These are phyloP conservation scores for Gamarada debralockiae DNA, from an alignment of 495 filamentous ascomycete genomes.

Conservation along the genomic window DNA sequence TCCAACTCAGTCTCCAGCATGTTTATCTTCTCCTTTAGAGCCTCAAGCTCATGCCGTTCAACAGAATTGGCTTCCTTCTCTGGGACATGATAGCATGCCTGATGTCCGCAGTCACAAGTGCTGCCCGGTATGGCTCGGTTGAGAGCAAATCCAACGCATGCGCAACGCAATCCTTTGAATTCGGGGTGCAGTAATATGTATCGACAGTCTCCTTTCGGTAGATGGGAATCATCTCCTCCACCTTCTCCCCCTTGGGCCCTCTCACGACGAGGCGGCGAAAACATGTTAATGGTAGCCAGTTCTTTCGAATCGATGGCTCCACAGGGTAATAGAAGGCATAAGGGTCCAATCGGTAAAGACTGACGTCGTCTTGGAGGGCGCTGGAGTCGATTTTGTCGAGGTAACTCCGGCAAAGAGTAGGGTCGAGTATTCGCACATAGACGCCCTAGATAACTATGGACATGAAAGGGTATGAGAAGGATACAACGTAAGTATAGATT, in stretches of 20 bases:
- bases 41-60: conserved; percentile 37
- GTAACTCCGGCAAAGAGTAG: no score
- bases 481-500: no score
- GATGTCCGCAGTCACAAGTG: conserved; percentile 51
- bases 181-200: conserved; percentile 51
- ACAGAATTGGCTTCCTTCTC: conserved; percentile 31
- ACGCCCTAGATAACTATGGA: no score
- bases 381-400: no score
- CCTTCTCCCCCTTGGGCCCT: conserved; percentile 11
- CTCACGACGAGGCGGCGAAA: conserved; percentile 26
- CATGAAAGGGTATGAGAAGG: no score
- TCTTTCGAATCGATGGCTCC: conserved; percentile 21
- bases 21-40: conserved; percentile 41
- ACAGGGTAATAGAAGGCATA: conserved; percentile 22
- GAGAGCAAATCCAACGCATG: conserved; percentile 50
- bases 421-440: no score
- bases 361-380: no score
- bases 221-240: conserved; percentile 22
- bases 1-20: conserved; percentile 44
- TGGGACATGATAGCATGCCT: conserved; percentile 48
- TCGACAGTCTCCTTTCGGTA: conserved; percentile 51
- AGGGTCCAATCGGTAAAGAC: neutral
- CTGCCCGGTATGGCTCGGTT: conserved; percentile 45
- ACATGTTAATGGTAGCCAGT: conserved; percentile 18
- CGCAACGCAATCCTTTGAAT: conserved; percentile 50